These are phyloP conservation scores for Diaporthe destruens DNA, from an alignment of 2,329 filamentous ascomycete genomes.

Conservation along the genomic window DNA sequence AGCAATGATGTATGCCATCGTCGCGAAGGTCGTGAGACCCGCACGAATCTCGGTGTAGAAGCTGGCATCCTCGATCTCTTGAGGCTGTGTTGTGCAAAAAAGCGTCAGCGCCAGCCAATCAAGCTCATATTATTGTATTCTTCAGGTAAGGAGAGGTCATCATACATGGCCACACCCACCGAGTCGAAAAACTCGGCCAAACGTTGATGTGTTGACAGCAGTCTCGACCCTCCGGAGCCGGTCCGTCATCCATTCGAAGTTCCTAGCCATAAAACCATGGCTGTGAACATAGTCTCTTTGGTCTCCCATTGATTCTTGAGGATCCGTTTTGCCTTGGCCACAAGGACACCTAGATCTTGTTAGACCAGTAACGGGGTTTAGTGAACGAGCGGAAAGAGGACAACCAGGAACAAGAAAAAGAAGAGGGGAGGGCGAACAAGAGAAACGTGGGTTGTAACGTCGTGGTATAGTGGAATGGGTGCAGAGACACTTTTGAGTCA, in stretches of 20 bases:
- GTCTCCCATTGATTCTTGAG: constrained; percentile 21
- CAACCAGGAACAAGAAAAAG: background rate
- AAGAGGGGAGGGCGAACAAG: background rate
- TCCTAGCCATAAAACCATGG: constrained; percentile 32
- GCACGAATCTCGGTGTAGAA: constrained; percentile 85
- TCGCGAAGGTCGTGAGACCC: constrained; percentile 83
- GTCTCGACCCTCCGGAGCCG: constrained; percentile 47
- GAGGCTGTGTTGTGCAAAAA: constrained; percentile 60
- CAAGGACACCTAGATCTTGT: background rate
- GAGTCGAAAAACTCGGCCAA: constrained; percentile 71
- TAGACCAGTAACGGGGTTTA: constrained; percentile 13
- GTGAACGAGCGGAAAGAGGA: constrained; percentile 7
- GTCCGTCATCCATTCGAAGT: constrained; percentile 37
- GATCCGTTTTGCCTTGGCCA: constrained; percentile 3
- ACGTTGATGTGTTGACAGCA: constrained; percentile 52
- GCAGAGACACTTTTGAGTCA: constrained; percentile 37
- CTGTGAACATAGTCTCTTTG: constrained; percentile 35
- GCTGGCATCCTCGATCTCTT: constrained; percentile 75
- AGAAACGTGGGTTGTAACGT: background rate
- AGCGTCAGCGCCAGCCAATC: constrained; percentile 25
- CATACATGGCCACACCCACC: constrained; percentile 70
- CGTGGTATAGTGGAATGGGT: constrained; percentile 25
- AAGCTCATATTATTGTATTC: no score
- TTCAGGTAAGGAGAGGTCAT: background rate
- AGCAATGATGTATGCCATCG: constrained; percentile 89